Conservation (phyloP, 2,329 filamentous ascomycete genomes). For the Ophiocordyceps polyrhachis-furcata region DNA sequence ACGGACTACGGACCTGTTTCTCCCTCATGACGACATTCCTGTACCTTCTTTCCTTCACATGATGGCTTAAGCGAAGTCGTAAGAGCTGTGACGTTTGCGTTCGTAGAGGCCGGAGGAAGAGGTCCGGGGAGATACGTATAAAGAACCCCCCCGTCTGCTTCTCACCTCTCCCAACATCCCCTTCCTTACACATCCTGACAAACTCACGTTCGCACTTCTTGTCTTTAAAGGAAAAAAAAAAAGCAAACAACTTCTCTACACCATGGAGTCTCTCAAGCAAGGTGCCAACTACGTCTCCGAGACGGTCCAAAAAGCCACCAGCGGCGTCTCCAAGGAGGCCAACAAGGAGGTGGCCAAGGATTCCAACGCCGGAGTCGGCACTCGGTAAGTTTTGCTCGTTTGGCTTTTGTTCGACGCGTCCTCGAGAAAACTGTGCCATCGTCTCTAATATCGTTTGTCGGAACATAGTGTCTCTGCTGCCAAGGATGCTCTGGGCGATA, state of each 20-base stretch:
- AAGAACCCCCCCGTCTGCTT: not conserved
- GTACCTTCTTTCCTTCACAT: not conserved
- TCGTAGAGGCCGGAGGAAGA: not conserved
- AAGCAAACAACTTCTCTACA: conserved; percentile 7
- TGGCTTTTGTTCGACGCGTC: not conserved
- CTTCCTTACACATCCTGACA: too few relatives aligned
- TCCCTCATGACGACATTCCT: not conserved
- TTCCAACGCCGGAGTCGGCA: conserved; percentile 28
- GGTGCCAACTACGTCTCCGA: conserved; percentile 52
- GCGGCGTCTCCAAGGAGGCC: conserved; percentile 45
- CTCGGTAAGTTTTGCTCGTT: not conserved
- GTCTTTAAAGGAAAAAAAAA: not conserved
- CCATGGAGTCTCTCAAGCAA: conserved; percentile 38
- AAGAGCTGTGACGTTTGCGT: not conserved
- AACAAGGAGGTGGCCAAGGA: conserved; percentile 55
- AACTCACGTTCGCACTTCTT: not conserved
- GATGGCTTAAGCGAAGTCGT: not conserved
- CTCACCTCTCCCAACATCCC: not conserved
- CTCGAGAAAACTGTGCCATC: too few relatives aligned
- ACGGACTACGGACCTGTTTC: not conserved
- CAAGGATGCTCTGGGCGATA: conserved; percentile 29
- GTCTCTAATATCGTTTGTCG: not conserved
- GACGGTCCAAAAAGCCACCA: conserved; percentile 37
- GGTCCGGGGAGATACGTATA: not conserved
- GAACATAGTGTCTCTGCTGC: conserved; percentile 23